Conservation (phyloP, 148 eudicot species). For the Salicornia ramosissima region DNA sequence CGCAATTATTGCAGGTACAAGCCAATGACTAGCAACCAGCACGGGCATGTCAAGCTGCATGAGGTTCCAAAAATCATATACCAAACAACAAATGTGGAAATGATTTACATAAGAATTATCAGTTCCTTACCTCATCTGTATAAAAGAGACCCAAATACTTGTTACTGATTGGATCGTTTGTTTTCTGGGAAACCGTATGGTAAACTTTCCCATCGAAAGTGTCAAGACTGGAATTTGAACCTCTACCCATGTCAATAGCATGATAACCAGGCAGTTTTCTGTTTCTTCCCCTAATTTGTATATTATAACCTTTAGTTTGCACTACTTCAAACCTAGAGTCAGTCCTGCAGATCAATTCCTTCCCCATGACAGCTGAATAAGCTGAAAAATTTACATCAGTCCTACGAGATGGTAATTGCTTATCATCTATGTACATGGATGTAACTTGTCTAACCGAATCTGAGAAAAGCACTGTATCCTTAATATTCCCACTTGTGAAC, state of each 20-base stretch:
- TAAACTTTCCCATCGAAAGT: constrained; percentile 22
- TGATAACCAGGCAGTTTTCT: constrained; percentile 72
- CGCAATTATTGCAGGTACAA: constrained; percentile 69
- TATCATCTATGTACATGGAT: constrained; percentile 51
- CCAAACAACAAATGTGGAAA: not conserved
- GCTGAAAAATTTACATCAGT: constrained; percentile 84
- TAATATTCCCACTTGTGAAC: constrained; percentile 60
- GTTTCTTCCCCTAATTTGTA: constrained; percentile 62
- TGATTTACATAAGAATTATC: not conserved
- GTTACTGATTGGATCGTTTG: constrained; percentile 41
- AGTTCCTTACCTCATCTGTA: constrained; percentile 60
- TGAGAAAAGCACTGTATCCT: constrained; percentile 72
- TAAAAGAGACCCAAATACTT: constrained; percentile 63
- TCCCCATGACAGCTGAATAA: constrained; percentile 74
- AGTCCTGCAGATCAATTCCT: constrained; percentile 72
- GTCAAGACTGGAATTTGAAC: constrained; percentile 46
- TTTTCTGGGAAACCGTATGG: constrained; percentile 26
- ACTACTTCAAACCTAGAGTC: constrained; percentile 88
- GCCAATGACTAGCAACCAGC: constrained; percentile 77
- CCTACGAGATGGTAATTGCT: constrained; percentile 82
- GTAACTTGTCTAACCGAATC: constrained; percentile 53
- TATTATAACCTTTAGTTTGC: constrained; percentile 84
- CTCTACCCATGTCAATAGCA: constrained; percentile 39
- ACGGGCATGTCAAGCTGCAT: constrained; percentile 79
- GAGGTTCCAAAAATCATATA: not conserved